Evolutionary conservation across 129 eudicot species (phyloP).

Genomic region (Glebionis coronaria): DNA sequence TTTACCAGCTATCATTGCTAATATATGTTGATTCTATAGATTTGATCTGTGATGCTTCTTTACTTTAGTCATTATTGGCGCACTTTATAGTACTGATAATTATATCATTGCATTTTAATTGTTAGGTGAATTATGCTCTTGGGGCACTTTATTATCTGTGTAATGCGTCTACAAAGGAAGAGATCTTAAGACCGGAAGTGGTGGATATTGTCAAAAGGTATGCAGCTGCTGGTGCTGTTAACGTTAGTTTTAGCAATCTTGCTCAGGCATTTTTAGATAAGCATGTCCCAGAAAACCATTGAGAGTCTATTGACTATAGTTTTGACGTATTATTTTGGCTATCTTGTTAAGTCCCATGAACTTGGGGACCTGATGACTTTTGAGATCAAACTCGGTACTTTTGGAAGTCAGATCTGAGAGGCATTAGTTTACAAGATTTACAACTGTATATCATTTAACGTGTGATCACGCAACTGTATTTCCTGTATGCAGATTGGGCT

Average conservation of each 20-base stretch:
- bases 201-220: slow-evolving; percentile 58
- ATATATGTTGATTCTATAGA: too few relatives aligned
- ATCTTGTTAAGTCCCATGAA: neutral
- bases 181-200: slow-evolving; percentile 60
- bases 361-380: neutral
- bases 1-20: too few relatives aligned
- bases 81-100: neutral
- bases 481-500: too few relatives aligned
- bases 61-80: too few relatives aligned
- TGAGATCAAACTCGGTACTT: neutral
- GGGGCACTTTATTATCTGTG: slow-evolving; percentile 78
- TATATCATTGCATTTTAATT: neutral
- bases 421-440: neutral
- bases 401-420: neutral
- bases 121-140: slow-evolving; percentile 73
- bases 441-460: too few relatives aligned
- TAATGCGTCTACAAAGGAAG: slow-evolving; percentile 49
- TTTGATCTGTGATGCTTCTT: too few relatives aligned
- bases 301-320: too few relatives aligned
- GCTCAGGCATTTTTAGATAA: slow-evolving; percentile 81
- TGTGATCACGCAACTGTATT: too few relatives aligned
- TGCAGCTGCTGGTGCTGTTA: slow-evolving; percentile 60
- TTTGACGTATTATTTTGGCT: too few relatives aligned
- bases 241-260: slow-evolving; percentile 62
- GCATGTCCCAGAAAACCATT: slow-evolving; percentile 32